Evolutionary conservation across 2,329 filamentous ascomycete genomes (phyloP), one percentile per base, ranked within the genome.

Genomic region (Colletotrichum salicis): DNA sequence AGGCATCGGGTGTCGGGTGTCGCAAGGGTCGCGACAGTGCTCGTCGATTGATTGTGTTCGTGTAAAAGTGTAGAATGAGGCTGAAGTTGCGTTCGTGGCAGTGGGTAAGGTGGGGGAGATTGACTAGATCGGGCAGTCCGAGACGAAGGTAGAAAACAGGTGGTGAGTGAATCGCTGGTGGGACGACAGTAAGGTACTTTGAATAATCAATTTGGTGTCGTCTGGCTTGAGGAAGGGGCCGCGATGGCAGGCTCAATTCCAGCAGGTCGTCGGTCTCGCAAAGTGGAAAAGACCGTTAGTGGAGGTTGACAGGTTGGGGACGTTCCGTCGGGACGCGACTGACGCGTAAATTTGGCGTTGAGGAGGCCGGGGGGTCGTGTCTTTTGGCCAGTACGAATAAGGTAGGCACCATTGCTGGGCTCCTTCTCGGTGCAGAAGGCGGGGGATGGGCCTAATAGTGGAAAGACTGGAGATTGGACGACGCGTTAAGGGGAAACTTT

Each of bases 1-100:
- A 77, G 87, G 83, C 86, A 88, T 88, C 71, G 78, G 73, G 68
- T 10, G 29, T 22, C 24, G 5, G 31, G 31, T 41, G 70, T 22
- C 66, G 70, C 70, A 58, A 29, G 15, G 12, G 19, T 60, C 27
- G 69, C 69, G 59, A 69, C 69, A 7, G 64, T 12, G 41, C 11
- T n/a, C 24, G 59, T 22, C 8, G 45, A 27, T 51, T 19, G 27
- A 22, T 56, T 22, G 54, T 51, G 19, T n/a, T 12, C 5, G 27
- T 12, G 35, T 33, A 33, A n/a, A n/a, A 29, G 56, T 61, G 19
- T 24, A 27, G 2, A 10, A 31, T n/a, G 55, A 27, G 55, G 33
- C 27, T 12, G 62, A 58, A 31, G 62, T 31, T 13, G 24, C 22
- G n/a, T 48, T n/a, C 19, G 41, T n/a, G 41, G 5, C 41, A 41